Percentiles rank a stretch among this genome's conserved stretches.
These are phyloP conservation scores for Isatis lusitanica DNA, from an alignment of 441 rosid species.

Conservation along the genomic window DNA sequence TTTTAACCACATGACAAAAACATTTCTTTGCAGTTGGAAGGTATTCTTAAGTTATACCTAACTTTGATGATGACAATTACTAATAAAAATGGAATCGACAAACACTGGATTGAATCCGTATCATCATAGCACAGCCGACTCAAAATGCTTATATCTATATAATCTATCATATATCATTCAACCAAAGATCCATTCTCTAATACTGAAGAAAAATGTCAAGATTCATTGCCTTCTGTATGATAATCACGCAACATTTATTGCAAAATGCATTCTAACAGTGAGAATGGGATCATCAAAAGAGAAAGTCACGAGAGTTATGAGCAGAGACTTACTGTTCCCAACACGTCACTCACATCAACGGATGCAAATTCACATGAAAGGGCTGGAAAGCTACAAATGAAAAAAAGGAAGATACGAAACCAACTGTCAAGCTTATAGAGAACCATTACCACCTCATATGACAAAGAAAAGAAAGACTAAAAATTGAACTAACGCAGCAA, in stretches of 20 bases:
- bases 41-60: background rate
- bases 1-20: slow-evolving; percentile 6
- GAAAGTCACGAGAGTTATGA: slow-evolving; percentile 5
- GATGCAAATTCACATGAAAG: slow-evolving; percentile 99
- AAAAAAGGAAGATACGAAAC: slow-evolving; percentile 29
- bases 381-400: slow-evolving; percentile 80
- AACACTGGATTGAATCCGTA: background rate
- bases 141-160: background rate
- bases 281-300: slow-evolving; percentile 12
- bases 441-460: background rate
- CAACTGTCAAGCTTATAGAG: background rate
- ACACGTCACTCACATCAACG: slow-evolving; percentile 87
- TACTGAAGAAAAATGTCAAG: slow-evolving; percentile 14
- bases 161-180: background rate
- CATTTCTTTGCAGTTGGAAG: background rate
- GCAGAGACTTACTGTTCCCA: slow-evolving; percentile 93
- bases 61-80: background rate
- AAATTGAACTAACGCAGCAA: background rate
- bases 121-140: slow-evolving; percentile 2
- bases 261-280: background rate
- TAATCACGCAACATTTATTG: background rate
- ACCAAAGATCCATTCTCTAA: background rate
- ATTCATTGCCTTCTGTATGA: background rate
- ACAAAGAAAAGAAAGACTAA: background rate
- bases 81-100: background rate